These are phyloP conservation scores for Chaetomiaceae sp. DNA, from an alignment of 2,329 filamentous ascomycete species.

Conservation along the genomic window DNA sequence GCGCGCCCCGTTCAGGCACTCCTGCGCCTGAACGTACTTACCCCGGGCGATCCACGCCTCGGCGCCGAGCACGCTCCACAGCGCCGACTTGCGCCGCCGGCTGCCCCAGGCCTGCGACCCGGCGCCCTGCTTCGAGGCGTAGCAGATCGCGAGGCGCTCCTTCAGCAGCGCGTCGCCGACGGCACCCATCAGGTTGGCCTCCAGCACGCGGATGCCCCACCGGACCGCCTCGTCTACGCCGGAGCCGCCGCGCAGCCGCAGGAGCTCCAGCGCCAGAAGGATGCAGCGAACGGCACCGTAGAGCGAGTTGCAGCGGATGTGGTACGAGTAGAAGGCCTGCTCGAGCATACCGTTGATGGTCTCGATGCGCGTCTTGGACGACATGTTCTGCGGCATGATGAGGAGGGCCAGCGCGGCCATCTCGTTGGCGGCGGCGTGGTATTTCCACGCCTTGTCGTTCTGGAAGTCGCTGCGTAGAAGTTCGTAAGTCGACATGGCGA, in stretches of 20 bases:
- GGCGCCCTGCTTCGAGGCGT: constrained; percentile 63
- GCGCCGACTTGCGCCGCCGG: constrained; percentile 74
- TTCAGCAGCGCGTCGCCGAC: constrained; percentile 77
- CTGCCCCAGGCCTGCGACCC: constrained; percentile 63
- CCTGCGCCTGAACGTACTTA: constrained; percentile 71
- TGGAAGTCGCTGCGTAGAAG: constrained; percentile 81
- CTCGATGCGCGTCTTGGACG: constrained; percentile 71
- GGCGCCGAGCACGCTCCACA: constrained; percentile 80
- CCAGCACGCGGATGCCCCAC: constrained; percentile 76
- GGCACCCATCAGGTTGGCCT: constrained; percentile 66
- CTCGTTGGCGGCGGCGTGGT: constrained; percentile 89
- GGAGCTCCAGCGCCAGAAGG: constrained; percentile 68
- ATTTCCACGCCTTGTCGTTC: constrained; percentile 94
- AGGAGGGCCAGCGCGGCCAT: constrained; percentile 86
- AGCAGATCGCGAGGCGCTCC: constrained; percentile 81
- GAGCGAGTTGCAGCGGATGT: constrained; percentile 71
- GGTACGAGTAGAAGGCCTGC: constrained; percentile 85
- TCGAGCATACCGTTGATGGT: constrained; percentile 83
- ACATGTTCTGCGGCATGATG: constrained; percentile 64
- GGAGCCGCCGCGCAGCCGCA: constrained; percentile 71
- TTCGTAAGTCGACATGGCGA: constrained; percentile 88
- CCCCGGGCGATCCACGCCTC: constrained; percentile 76
- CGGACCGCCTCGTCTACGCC: constrained; percentile 80
- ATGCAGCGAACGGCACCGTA: constrained; percentile 77
- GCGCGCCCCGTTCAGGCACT: constrained; percentile 65